These are phyloP conservation scores for Trypanosoma platydactyli DNA, from an alignment of 208 protist species.

Conservation along the genomic window DNA sequence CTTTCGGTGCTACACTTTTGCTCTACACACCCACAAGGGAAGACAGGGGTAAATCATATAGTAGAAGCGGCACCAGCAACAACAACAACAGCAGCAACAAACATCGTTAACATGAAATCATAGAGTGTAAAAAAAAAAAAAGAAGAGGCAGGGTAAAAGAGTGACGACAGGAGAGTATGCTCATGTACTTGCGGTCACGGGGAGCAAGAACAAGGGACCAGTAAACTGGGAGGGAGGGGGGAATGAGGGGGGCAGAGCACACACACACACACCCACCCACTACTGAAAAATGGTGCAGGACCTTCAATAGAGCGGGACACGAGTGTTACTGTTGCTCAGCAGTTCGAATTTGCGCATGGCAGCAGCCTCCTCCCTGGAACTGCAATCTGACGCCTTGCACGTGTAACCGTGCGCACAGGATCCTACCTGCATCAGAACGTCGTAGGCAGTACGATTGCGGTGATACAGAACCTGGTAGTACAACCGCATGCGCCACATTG, in stretches of 20 bases:
- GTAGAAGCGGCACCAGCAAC: no score
- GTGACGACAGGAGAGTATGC: no score
- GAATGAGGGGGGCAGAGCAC: conserved; percentile 11
- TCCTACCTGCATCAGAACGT: conserved; percentile 20
- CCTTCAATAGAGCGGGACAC: conserved; percentile 10
- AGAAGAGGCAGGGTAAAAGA: neutral
- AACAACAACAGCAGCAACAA: no score
- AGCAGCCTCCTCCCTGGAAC: neutral
- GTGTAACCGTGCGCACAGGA: conserved; percentile 20
- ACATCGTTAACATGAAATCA: neutral
- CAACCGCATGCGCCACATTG: conserved; percentile 29
- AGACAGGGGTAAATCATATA: neutral
- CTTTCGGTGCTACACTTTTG: conserved; percentile 5
- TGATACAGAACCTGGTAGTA: conserved; percentile 31
- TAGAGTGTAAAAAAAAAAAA: neutral
- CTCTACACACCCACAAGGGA: neutral
- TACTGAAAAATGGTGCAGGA: no score
- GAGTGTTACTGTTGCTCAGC: conserved; percentile 9
- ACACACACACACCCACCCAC: no score
- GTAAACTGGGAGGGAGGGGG: neutral
- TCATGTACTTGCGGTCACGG: no score
- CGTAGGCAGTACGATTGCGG: conserved; percentile 15
- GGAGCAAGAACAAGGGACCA: neutral
- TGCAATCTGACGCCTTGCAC: conserved; percentile 6
- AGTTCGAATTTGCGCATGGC: neutral